Base-by-base conservation (phyloP, 371 early-diverging fungal species). In the Circinella umbellata region DNA sequence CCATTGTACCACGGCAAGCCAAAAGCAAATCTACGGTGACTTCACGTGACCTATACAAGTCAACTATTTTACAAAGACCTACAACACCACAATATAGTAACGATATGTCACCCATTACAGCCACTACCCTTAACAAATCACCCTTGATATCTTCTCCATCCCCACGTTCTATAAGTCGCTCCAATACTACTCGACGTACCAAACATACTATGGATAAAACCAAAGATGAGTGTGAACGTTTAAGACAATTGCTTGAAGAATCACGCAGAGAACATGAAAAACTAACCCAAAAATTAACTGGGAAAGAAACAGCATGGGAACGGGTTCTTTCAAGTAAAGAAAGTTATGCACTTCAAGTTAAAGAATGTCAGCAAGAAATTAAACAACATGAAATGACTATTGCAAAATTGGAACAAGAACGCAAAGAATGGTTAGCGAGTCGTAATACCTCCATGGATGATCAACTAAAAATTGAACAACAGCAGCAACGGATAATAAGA, bases 281-380 rank as follows among this genome's bases (percentile, higher is more conserved):
- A 20, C 69, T 80, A 39, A 61, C 62, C 11, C 68, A 76, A 39
- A 69, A 80, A 55, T 70, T 80, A 70, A 69, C 72, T 34, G 70
- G 72, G 36, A 75, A 78, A 48, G 80, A 80, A 37, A 78, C 73
- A 9, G 82, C 79, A 17, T 81, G 77, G 77, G 78, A 77, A 34
- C 74, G 77, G 0, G 63, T 80, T 3, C 70, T 82, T 0, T 77
- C 80, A 11, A 73, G 72, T 47, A 82, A 82, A 61, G 80, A 80
- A 66, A 82, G 82, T 37, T 78, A 80, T 66, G 79, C 78, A 1
- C 51, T 80, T 3, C 76, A 71, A 35, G 78, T 80, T 3, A 66
- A 82, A 67, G 82, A 82, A 39, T 69, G 74, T 39, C 69, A 73
- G 10, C 63, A 63, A 3, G 77, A 80, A 68, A 75, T 77, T 20